Base-by-base conservation (phyloP, 225 moss, liverwort and hornwort genomes). In the Asterella californica region DNA sequence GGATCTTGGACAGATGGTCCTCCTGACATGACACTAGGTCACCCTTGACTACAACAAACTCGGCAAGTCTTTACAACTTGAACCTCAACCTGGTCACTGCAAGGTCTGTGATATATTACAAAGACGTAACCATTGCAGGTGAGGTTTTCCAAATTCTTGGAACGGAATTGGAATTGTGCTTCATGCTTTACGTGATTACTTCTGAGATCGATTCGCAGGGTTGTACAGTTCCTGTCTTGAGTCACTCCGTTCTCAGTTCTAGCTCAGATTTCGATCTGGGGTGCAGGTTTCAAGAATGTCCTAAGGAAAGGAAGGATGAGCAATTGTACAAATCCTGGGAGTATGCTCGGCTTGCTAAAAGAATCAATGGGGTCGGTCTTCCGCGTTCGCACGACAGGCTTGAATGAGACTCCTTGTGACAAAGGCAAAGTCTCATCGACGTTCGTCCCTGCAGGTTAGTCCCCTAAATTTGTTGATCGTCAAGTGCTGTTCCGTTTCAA, bases 361-460 rank as follows among this genome's bases (percentile, higher is more conserved):
- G 25, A 61, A 68, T 66, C 75, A 76, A 85, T 85, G 87, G 87
- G 70, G 73, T 81, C 87, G 45, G 83, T 82, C 75, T 85, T 88
- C 76, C 87, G 84, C 83, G 70, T 82, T 82, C 70, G 30, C 76
- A 10, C 81, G 61, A 53, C 87, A 38, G 75, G 47, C 36, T 45
- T 68, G 47, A 74, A 82, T 74, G 93, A 90, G 29, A 79, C 88
- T 38, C 79, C 86, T 32, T 97, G 94, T 78, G 94, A 94, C 81
- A 97, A 97, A 82, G 94, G 93, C 12, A 97, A 97, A 88, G 87
- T 97, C 74, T n/a, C 97, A 94, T 55, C 91, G 89, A 75, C 92
- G 92, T 12, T 94, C 97, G 15, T 61, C 85, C 68, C 66, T 90
- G 1, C 89, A 89, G 97, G 97, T 94, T 83, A 76, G 38, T 15